Evolutionary conservation across 495 filamentous ascomycete species (phyloP).

Genomic region (Penicillium maclennaniae): DNA sequence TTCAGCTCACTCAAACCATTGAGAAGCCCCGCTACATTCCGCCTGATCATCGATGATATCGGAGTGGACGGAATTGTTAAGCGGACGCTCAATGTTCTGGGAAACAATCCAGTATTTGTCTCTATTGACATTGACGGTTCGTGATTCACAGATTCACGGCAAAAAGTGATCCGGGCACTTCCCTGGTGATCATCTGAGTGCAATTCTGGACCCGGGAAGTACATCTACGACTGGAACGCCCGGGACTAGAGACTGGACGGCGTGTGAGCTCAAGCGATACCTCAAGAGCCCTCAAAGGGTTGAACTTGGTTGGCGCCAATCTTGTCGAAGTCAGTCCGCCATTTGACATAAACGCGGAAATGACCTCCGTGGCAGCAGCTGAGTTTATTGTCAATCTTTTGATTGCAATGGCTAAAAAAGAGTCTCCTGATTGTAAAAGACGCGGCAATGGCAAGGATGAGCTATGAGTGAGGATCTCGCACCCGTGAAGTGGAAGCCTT

Average conservation of each 20-base stretch:
- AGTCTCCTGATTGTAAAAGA: neutral
- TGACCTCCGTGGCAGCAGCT: constrained; percentile 44
- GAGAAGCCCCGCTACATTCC: too few species aligned
- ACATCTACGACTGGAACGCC: constrained; percentile 30
- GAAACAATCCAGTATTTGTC: constrained; percentile 23
- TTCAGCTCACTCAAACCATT: too few species aligned
- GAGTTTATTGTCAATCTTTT: constrained; percentile 32
- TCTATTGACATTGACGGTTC: constrained; percentile 28
- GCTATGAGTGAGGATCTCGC: neutral
- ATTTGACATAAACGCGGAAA: constrained; percentile 47
- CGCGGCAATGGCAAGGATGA: neutral
- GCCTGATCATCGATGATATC: constrained; percentile 29
- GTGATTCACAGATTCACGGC: neutral
- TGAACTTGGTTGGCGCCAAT: constrained; percentile 30
- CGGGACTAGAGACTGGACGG: constrained; percentile 31
- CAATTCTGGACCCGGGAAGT: constrained; percentile 25
- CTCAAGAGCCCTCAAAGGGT: constrained; percentile 20
- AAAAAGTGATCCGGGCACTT: neutral
- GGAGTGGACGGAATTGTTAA: constrained; percentile 21
- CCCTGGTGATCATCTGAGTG: neutral
- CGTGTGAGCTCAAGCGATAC: constrained; percentile 25
- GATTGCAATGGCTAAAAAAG: constrained; percentile 24
- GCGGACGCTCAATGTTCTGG: constrained; percentile 12
- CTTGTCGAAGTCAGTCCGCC: constrained; percentile 48
- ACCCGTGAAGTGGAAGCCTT: neutral